phyloP scores from a whole-genome alignment of 495 filamentous ascomycete species.

The Lentithecium fluviatile region DNA sequence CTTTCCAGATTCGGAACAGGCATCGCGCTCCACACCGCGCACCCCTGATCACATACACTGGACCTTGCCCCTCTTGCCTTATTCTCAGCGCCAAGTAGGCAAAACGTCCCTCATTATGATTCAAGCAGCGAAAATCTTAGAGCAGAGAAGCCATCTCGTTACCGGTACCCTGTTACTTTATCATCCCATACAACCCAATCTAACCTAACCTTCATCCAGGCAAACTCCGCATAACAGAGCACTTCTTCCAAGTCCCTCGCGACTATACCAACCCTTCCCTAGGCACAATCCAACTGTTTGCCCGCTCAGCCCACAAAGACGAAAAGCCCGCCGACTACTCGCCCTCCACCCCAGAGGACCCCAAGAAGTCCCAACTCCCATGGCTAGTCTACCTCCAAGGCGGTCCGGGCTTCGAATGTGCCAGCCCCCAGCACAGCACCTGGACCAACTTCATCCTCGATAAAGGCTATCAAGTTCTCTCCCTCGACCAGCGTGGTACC shows the following conservation, averaged over 20 bases:
- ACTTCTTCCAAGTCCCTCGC: conserved; percentile 81
- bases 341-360: conserved; percentile 44
- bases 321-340: conserved; percentile 58
- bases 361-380: conserved; percentile 52
- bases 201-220: conserved; percentile 48
- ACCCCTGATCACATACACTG: background rate
- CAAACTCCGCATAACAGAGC: conserved; percentile 71
- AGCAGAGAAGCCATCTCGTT: conserved; percentile 40
- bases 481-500: conserved; percentile 85
- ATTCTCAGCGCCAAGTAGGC: background rate
- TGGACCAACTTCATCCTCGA: conserved; percentile 68
- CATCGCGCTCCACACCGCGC: too few relatives aligned
- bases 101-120: conserved; percentile 23
- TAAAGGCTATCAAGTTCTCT: conserved; percentile 80
- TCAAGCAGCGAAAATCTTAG: conserved; percentile 42
- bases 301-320: conserved; percentile 63
- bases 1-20: background rate
- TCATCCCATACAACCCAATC: conserved; percentile 1
- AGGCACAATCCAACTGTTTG: conserved; percentile 71
- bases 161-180: conserved; percentile 30
- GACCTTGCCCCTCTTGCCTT: background rate
- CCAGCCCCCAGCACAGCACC: conserved; percentile 66
- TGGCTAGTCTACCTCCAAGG: conserved; percentile 52
- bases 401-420: conserved; percentile 75
- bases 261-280: conserved; percentile 65